Conservation (phyloP, 2,329 filamentous ascomycete species). For the Trichothecium roseum region DNA sequence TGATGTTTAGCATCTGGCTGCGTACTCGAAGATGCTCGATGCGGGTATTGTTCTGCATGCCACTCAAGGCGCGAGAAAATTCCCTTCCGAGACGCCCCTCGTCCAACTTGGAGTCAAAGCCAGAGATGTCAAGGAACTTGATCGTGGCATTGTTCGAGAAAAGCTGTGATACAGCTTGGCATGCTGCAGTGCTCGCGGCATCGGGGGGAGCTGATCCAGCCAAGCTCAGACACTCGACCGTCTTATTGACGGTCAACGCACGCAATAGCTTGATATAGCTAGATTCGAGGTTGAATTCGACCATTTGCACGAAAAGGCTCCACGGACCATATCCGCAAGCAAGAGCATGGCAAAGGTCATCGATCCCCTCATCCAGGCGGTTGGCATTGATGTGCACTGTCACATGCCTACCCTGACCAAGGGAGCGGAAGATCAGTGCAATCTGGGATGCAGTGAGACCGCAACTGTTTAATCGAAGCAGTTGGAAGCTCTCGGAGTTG, state of each 20-base stretch:
- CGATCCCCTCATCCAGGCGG: constrained; percentile 40
- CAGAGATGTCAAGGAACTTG: constrained; percentile 45
- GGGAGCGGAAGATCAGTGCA: constrained; percentile 37
- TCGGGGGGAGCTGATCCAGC: constrained; percentile 42
- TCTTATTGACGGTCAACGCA: constrained; percentile 37
- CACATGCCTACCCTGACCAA: constrained; percentile 36
- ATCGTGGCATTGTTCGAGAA: constrained; percentile 40
- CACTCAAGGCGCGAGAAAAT: constrained; percentile 38
- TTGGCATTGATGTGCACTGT: constrained; percentile 41
- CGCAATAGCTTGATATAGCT: constrained; percentile 40
- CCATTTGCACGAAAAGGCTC: constrained; percentile 43
- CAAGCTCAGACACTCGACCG: constrained; percentile 41
- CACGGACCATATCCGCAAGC: constrained; percentile 35
- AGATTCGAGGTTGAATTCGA: constrained; percentile 41
- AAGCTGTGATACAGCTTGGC: constrained; percentile 36
- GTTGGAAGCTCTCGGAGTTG: constrained; percentile 28
- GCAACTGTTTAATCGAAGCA: constrained; percentile 39
- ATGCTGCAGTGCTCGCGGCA: constrained; percentile 33
- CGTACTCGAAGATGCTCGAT: constrained; percentile 42
- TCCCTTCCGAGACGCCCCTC: constrained; percentile 44
- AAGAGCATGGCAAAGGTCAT: constrained; percentile 37
- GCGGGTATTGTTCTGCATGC: constrained; percentile 31
- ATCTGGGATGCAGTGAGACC: constrained; percentile 39
- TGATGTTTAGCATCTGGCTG: constrained; percentile 44
- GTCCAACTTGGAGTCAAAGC: constrained; percentile 46